A percentile compares a stretch with the other conserved stretches of the same genome.
Evolutionary conservation across 768 basidiomycete species (phyloP).

Genomic region (Tylopilus vinaceipallidus): DNA sequence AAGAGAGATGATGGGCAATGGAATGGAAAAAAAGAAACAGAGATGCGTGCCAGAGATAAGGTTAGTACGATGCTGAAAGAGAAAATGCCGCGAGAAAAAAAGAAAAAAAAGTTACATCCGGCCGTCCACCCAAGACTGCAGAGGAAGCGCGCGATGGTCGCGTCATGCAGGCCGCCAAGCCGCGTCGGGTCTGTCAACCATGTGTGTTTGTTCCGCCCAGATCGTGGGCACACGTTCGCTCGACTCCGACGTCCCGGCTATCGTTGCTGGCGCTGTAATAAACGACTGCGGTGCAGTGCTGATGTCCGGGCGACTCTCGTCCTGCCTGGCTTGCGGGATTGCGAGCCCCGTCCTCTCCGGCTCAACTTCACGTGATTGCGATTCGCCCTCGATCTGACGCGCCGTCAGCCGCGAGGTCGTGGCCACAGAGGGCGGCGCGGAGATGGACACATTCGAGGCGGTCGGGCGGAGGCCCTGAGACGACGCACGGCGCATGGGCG

Average conservation of each 20-base stretch:
- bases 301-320: constrained; percentile 54
- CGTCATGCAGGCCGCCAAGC: constrained; percentile 41
- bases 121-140: constrained; percentile 15
- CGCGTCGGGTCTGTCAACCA: constrained; percentile 40
- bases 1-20: neutral
- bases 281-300: constrained; percentile 71
- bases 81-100: neutral
- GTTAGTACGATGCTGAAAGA: constrained; percentile 18
- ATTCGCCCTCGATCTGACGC: constrained; percentile 13
- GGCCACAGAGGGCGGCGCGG: constrained; percentile 25
- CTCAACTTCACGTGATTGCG: constrained; percentile 11
- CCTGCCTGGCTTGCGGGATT: constrained; percentile 22
- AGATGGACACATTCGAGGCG: constrained; percentile 21
- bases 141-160: neutral
- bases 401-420: constrained; percentile 26
- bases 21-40: no score
- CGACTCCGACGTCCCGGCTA: constrained; percentile 54
- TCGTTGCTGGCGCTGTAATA: constrained; percentile 61
- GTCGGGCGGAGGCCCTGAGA: constrained; percentile 17
- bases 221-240: constrained; percentile 46
- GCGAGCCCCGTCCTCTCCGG: constrained; percentile 26
- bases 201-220: constrained; percentile 46
- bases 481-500: constrained; percentile 21
- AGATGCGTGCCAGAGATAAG: constrained; percentile 16
- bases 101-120: constrained; percentile 6